A percentile compares a stretch with the other conserved stretches of the same genome.
These are phyloP conservation scores for Penicillium sp. DNA, from an alignment of 2,329 filamentous ascomycete species.

Conservation along the genomic window DNA sequence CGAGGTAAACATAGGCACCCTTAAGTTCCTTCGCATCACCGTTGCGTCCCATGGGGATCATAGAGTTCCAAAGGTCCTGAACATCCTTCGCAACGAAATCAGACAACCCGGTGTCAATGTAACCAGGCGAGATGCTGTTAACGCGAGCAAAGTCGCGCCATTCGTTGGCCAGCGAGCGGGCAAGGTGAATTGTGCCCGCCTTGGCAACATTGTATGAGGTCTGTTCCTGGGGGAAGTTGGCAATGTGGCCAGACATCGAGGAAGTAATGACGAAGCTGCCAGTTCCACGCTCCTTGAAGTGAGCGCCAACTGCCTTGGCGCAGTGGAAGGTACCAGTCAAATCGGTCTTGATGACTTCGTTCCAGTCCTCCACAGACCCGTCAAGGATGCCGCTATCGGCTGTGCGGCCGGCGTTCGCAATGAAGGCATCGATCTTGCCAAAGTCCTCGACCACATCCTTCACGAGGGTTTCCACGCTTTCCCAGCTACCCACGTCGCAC, in stretches of 20 bases:
- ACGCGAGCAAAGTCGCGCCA: constrained; percentile 68
- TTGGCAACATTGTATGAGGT: constrained; percentile 65
- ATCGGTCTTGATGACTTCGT: constrained; percentile 80
- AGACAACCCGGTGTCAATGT: constrained; percentile 66
- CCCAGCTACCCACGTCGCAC: constrained; percentile 58
- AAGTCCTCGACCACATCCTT: constrained; percentile 65
- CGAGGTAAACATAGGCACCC: constrained; percentile 54
- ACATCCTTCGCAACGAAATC: constrained; percentile 62
- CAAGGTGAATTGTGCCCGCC: constrained; percentile 65
- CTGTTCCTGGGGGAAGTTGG: constrained; percentile 62
- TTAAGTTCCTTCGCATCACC: constrained; percentile 66
- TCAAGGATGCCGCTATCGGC: constrained; percentile 68
- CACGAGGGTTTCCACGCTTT: constrained; percentile 57
- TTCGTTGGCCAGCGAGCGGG: constrained; percentile 64
- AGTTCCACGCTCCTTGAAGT: constrained; percentile 66
- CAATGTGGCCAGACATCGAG: constrained; percentile 59
- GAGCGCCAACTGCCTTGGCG: constrained; percentile 79
- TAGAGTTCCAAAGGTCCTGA: constrained; percentile 58
- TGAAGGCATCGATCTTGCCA: constrained; percentile 65
- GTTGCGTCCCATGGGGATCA: constrained; percentile 61
- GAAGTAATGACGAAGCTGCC: constrained; percentile 66
- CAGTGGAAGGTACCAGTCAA: constrained; percentile 84
- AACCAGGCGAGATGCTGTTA: constrained; percentile 66
- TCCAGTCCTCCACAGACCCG: constrained; percentile 66
- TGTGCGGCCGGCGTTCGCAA: constrained; percentile 69